Base-by-base conservation (phyloP, 2,329 filamentous ascomycete species). In the Claviceps digitariae region DNA sequence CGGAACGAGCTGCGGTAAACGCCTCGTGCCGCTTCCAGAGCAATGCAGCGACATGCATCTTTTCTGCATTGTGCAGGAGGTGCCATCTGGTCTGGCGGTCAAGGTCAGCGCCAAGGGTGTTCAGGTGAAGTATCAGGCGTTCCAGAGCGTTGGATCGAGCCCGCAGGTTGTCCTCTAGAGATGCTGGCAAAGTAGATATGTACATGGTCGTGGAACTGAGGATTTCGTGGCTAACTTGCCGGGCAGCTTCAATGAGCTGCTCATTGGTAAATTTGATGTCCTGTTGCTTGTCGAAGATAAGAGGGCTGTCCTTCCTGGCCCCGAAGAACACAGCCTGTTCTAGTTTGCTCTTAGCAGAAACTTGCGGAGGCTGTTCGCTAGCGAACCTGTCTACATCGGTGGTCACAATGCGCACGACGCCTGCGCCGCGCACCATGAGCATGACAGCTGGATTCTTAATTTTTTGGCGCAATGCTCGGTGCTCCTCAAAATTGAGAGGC, bases 281-380 rank as follows among this genome's bases (percentile, higher is more conserved):
- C 41, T 79, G 74, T 57, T 81, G 79, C 45, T 83, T 78, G 45
- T 84, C 80, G 61, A 98, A 89, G 57, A 90, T 83, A n/a, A 98
- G 71, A n/a, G 91, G 86, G 61, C 90, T 97, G 62, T 87, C 82
- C 57, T 84, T 78, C 64, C 87, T 82, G 48, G 81, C 82, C 2
- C 90, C 90, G 64, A 89, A 97, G 69, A 96, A 97, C 1, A 97
- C 86, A 2, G 90, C 90, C 69, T 98, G 90, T 64, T 96, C 89
- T 43, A 98, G 77, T 68, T 93, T 95, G 69, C 83, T 87, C 69
- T 89, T 93, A 7, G 88, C 86, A 1, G 87, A 90, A 17, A 95
- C 79, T 58, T 74, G 69, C 1, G 80, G 81, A 4, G 79, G 74
- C 52, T 71, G 69, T 51, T 78, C 76, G 56, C 77, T 78, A 13